phyloP scores from a whole-genome alignment of 768 basidiomycete species.

The Termitomyces sp. region DNA sequence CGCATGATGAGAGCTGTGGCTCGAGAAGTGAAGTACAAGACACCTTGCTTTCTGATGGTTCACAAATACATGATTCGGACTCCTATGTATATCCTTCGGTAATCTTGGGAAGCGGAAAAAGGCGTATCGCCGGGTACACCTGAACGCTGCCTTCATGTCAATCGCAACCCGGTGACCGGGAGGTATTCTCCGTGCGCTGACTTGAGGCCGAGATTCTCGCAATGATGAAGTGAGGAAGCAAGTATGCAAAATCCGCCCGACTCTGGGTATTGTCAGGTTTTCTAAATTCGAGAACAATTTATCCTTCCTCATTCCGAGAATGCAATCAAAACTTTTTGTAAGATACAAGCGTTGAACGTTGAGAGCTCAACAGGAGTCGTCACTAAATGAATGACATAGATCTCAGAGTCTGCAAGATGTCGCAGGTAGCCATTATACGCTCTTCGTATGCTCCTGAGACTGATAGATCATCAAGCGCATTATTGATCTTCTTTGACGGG shows the following conservation, averaged over 20 bases:
- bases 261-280: slow-evolving; percentile 23
- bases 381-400: no score
- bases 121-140: slow-evolving; percentile 29
- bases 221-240: no score
- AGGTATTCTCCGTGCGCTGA: slow-evolving; percentile 24
- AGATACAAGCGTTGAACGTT: no score
- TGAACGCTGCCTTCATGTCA: slow-evolving; percentile 28
- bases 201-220: slow-evolving; percentile 22
- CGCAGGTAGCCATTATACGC: slow-evolving; percentile 19
- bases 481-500: no score
- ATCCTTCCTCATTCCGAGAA: slow-evolving; percentile 32
- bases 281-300: slow-evolving; percentile 25
- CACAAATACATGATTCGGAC: slow-evolving; percentile 19
- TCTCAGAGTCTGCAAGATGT: not conserved
- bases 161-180: slow-evolving; percentile 27
- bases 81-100: slow-evolving; percentile 16
- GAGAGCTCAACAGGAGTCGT: slow-evolving; percentile 22
- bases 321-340: no score
- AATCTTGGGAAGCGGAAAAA: slow-evolving; percentile 32
- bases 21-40: not conserved
- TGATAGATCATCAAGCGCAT: slow-evolving; percentile 30
- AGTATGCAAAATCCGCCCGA: no score
- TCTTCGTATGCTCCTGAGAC: slow-evolving; percentile 33
- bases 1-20: not conserved
- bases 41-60: not conserved